A percentile compares a stretch with the other conserved stretches of the same genome.
These are phyloP conservation scores for Bertia moriformis DNA, from an alignment of 2,329 filamentous ascomycete species.

Conservation along the genomic window DNA sequence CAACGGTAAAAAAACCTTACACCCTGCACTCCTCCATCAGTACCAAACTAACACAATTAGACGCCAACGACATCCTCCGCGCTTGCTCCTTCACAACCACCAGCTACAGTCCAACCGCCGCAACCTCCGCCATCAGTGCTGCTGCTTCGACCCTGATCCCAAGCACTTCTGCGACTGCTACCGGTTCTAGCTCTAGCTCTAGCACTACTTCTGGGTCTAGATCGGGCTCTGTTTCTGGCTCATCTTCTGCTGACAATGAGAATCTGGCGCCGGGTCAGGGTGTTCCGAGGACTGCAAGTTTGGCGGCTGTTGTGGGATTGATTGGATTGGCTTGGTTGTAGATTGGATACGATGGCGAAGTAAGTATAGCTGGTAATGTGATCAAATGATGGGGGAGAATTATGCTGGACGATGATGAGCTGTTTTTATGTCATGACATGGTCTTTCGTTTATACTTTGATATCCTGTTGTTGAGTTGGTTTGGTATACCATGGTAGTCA, in stretches of 20 bases:
- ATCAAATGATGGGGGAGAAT: no score
- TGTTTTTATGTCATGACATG: no score
- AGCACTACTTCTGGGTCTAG: background rate
- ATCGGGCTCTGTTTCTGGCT: background rate
- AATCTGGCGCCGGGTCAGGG: background rate
- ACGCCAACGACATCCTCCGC: background rate
- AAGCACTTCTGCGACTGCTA: background rate
- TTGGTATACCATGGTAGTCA: no score
- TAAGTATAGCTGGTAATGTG: no score
- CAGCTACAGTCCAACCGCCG: background rate
- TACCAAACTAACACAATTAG: background rate
- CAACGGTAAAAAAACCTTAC: no score
- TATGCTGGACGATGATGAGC: no score
- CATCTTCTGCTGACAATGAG: background rate
- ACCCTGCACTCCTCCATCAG: background rate
- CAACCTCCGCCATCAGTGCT: background rate
- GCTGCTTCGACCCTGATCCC: background rate
- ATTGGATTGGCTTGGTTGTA: background rate
- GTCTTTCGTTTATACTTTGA: no score
- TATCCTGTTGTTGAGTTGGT: no score
- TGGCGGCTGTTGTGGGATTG: background rate
- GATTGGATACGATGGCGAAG: no score
- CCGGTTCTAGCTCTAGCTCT: background rate
- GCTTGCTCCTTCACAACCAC: background rate
- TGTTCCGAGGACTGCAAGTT: background rate